Evolutionary conservation across 192 early-diverging fungal species (phyloP), one percentile per base, ranked within the genome.

Genomic region (Paraglomus brasilianum): DNA sequence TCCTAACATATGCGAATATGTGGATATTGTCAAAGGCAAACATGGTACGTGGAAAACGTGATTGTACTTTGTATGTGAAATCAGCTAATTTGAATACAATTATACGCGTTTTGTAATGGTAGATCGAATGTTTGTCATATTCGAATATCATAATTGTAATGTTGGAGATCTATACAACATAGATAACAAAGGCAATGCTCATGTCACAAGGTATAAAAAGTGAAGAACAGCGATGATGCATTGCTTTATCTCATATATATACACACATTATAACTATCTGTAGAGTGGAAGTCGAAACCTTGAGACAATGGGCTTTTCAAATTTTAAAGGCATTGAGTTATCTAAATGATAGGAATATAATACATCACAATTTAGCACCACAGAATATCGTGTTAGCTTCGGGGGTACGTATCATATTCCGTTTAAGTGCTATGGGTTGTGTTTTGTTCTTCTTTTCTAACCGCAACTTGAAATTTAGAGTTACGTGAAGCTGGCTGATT

Each of bases 1-100:
- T 66, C 82, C 86, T n/a, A 80, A 80, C 46, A 47, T 88, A n/a
- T 87, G 87, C 69, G 79, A 81, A 62, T 87, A 88, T 72, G 69
- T 87, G 47, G 87, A 88, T 58, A 82, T 86, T 60, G 69, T 82
- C 36, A 85, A 84, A 65, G 87, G 86, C 56, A 85, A 86, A 55
- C 76, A 85, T 66, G 84, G 85, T 84, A 77, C 44, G 63, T 52
- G n/a, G 21, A 21, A 51, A 67, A 9, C 61, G 24, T 30, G 24
- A 19, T 19, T 1, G 14, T 19, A 57, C 53, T 17, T 50, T 19
- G 49, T 19, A 15, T 19, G 49, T 19, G 19, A 50, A 50, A 17
- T 17, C 49, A 3, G 15, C 49, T 17, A 66, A 8, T 13, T 17
- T 36, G 15, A 8, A 13, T 69, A n/a, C 52, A 30, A 39, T 8